These are phyloP conservation scores for Scleroderma bovista DNA, from an alignment of 768 basidiomycete genomes.

Conservation along the genomic window DNA sequence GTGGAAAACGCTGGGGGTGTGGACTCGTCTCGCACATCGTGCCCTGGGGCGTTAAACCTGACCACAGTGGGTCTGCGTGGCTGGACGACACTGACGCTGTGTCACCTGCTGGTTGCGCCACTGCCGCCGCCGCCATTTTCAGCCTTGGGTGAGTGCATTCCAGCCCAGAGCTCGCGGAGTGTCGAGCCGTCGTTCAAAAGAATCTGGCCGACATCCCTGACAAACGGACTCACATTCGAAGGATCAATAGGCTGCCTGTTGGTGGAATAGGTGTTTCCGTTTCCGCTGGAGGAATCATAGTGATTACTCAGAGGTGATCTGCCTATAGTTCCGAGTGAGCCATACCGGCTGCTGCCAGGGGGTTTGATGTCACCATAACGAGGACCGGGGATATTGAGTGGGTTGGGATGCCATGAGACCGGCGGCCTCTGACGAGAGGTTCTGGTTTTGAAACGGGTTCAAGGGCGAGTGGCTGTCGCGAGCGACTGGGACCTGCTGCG, in stretches of 20 bases:
- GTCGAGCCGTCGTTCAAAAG: slow-evolving; percentile 68
- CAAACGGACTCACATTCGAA: slow-evolving; percentile 82
- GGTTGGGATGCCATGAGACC: slow-evolving; percentile 45
- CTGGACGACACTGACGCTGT: slow-evolving; percentile 80
- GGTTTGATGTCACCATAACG: slow-evolving; percentile 62
- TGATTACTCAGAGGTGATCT: slow-evolving; percentile 51
- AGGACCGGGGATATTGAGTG: slow-evolving; percentile 48
- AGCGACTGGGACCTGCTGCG: slow-evolving; percentile 77
- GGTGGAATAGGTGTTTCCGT: slow-evolving; percentile 42
- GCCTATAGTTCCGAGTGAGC: slow-evolving; percentile 50
- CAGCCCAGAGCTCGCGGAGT: slow-evolving; percentile 70
- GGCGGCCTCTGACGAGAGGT: slow-evolving; percentile 52
- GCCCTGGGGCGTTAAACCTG: slow-evolving; percentile 60
- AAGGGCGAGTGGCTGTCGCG: slow-evolving; percentile 52
- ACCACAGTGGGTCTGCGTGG: slow-evolving; percentile 60
- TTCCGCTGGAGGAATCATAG: slow-evolving; percentile 43
- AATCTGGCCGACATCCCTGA: slow-evolving; percentile 78
- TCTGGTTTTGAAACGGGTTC: slow-evolving; percentile 37
- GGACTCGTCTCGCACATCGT: slow-evolving; percentile 39
- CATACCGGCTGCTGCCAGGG: slow-evolving; percentile 58
- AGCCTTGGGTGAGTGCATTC: slow-evolving; percentile 58
- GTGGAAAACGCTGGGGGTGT: slow-evolving; percentile 28
- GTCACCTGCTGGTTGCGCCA: slow-evolving; percentile 76
- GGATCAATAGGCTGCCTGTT: slow-evolving; percentile 43
- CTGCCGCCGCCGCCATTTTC: slow-evolving; percentile 63